Percentiles rank a stretch among this genome's conserved stretches.
Conservation (phyloP, 2,329 filamentous ascomycete species). For the Ophiostoma ulmi region DNA sequence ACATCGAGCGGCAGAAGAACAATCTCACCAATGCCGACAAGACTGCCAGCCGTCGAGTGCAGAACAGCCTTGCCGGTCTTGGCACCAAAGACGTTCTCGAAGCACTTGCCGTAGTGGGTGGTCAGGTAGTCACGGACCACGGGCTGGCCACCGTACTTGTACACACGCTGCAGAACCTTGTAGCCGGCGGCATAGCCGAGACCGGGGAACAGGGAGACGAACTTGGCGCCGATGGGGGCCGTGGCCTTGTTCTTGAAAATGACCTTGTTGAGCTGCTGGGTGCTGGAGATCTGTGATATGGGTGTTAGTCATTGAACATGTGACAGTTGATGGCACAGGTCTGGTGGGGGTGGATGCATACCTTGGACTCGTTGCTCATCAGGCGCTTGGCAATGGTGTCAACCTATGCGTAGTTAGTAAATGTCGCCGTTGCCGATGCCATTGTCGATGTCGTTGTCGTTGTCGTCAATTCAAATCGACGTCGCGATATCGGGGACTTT, state of each 20-base stretch:
- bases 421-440: not conserved
- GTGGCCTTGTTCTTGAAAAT: constrained; percentile 86
- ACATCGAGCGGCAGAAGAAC: constrained; percentile 92
- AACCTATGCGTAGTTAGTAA: constrained; percentile 53
- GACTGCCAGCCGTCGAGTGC: constrained; percentile 90
- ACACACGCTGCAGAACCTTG: constrained; percentile 92
- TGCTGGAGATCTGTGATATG: constrained; percentile 46
- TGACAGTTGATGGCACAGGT: not conserved
- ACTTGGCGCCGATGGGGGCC: constrained; percentile 68
- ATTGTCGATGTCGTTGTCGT: too few species aligned
- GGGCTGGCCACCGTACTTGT: constrained; percentile 98
- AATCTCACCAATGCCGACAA: constrained; percentile 97
- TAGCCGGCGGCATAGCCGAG: constrained; percentile 96
- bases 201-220: constrained; percentile 93
- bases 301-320: not conserved
- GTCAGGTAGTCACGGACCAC: constrained; percentile 86
- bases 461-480: not conserved
- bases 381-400: constrained; percentile 98
- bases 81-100: constrained; percentile 87
- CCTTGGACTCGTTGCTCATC: constrained; percentile 92
- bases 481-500: constrained; percentile 21
- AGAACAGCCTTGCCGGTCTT: constrained; percentile 97
- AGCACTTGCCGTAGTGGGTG: constrained; percentile 71
- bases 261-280: constrained; percentile 72
- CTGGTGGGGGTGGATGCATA: constrained; percentile 37